A percentile compares a stretch with the other conserved stretches of the same genome.
Conservation (phyloP, 495 filamentous ascomycete genomes). For the Penicillium psychrofluorescens region DNA sequence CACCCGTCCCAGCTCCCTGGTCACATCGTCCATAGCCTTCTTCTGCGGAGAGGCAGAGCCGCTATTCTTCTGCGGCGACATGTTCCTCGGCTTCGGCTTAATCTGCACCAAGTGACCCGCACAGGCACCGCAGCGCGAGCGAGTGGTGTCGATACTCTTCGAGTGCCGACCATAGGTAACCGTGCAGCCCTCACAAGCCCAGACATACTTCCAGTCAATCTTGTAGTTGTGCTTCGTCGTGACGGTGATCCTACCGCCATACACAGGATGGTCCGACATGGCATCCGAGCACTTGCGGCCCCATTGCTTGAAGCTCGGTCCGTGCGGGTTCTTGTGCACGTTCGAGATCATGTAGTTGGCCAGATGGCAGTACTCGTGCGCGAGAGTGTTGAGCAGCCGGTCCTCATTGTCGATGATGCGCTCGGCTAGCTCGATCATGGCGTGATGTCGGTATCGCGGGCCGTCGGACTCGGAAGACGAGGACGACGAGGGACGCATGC, state of each 20-base stretch:
- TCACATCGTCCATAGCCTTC: neutral
- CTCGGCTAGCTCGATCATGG: constrained; percentile 78
- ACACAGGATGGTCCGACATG: constrained; percentile 34
- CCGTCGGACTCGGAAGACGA: neutral
- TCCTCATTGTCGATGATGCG: constrained; percentile 75
- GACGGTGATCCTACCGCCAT: constrained; percentile 56
- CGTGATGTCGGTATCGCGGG: constrained; percentile 48
- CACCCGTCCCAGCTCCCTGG: neutral
- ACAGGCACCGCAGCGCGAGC: constrained; percentile 65
- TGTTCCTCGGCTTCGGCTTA: constrained; percentile 63
- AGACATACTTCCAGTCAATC: constrained; percentile 86
- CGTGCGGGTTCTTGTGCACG: constrained; percentile 66
- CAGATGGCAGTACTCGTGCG: constrained; percentile 94
- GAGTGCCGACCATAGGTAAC: constrained; percentile 70
- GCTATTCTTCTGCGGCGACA: constrained; percentile 47
- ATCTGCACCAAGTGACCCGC: constrained; percentile 62
- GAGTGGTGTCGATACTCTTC: constrained; percentile 64
- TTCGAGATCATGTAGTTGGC: constrained; percentile 76
- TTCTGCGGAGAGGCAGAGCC: neutral
- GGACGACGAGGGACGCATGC: constrained; percentile 22
- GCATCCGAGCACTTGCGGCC: constrained; percentile 39
- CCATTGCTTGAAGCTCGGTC: constrained; percentile 73
- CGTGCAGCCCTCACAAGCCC: constrained; percentile 67
- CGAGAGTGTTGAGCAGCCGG: constrained; percentile 75
- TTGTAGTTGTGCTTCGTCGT: constrained; percentile 83